These are phyloP conservation scores for Acanthamoeba quina DNA, from an alignment of 208 protist genomes.

Conservation along the genomic window DNA sequence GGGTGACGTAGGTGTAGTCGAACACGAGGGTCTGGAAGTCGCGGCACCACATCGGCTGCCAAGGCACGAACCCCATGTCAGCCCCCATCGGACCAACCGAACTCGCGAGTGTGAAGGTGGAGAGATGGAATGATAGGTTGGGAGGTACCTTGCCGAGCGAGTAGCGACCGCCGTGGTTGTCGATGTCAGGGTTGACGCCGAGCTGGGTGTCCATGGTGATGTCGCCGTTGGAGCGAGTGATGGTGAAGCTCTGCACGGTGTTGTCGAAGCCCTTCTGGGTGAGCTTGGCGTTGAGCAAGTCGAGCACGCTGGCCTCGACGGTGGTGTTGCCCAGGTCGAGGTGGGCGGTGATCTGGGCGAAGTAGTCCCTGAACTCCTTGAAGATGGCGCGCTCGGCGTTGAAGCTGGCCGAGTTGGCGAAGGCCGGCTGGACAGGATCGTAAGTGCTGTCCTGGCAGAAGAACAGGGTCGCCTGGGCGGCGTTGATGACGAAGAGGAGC, in stretches of 20 bases:
- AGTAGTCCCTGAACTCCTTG: neutral
- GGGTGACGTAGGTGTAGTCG: slow-evolving; percentile 13
- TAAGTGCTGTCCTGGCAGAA: slow-evolving; percentile 5
- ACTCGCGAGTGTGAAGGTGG: no score
- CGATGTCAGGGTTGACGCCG: slow-evolving; percentile 6
- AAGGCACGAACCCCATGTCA: no score
- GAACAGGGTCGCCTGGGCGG: neutral
- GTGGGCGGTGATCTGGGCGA: neutral
- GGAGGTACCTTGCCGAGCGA: neutral
- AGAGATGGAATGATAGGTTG: neutral
- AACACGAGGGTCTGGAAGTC: neutral
- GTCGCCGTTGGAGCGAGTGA: slow-evolving; percentile 21
- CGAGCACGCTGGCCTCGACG: neutral
- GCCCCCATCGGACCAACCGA: no score
- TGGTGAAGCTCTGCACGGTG: slow-evolving; percentile 6
- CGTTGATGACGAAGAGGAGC: neutral
- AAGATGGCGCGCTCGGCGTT: neutral
- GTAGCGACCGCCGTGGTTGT: slow-evolving; percentile 27
- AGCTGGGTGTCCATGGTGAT: slow-evolving; percentile 11
- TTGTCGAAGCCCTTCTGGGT: neutral
- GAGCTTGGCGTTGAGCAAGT: slow-evolving; percentile 4
- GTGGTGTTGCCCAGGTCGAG: neutral
- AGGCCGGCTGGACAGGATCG: neutral
- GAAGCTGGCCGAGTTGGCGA: neutral
- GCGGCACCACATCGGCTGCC: neutral